Conservation (phyloP, 164 flowering plant species). For the Platanus orientalis region DNA sequence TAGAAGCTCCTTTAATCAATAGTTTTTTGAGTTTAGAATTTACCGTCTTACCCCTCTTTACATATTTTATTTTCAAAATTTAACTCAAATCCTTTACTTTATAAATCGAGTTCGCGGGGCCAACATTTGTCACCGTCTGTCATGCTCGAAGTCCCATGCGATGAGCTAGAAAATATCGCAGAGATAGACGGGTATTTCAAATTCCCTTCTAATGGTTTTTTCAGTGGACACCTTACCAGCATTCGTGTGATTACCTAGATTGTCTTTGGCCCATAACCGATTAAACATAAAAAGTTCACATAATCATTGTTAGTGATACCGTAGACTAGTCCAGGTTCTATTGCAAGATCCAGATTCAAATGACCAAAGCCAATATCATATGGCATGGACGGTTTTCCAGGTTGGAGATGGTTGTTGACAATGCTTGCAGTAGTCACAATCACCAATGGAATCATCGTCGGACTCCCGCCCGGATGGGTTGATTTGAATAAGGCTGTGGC, state of each 20-base stretch:
- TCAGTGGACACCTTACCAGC: slow-evolving; percentile 44
- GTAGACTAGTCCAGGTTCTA: too few species aligned
- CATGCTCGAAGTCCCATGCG: slow-evolving; percentile 34
- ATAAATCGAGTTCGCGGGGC: slow-evolving; percentile 53
- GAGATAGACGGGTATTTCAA: slow-evolving; percentile 78
- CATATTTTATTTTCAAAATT: too few species aligned
- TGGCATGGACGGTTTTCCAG: slow-evolving; percentile 47
- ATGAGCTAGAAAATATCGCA: slow-evolving; percentile 34
- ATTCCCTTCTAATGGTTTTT: slow-evolving; percentile 45
- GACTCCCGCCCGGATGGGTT: slow-evolving; percentile 75
- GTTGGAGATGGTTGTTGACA: slow-evolving; percentile 29
- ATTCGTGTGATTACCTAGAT: slow-evolving; percentile 61
- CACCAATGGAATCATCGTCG: slow-evolving; percentile 70
- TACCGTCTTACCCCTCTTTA: too few species aligned
- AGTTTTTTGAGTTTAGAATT: too few species aligned
- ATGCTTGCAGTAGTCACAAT: slow-evolving; percentile 63
- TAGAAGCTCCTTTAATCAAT: too few species aligned
- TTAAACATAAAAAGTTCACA: slow-evolving; percentile 53
- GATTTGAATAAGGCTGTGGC: slow-evolving; percentile 83
- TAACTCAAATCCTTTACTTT: too few species aligned
- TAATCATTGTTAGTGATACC: slow-evolving; percentile 53
- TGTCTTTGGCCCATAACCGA: slow-evolving; percentile 46
- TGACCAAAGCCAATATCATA: slow-evolving; percentile 72
- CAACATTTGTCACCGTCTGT: slow-evolving; percentile 67
- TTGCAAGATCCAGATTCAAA: slow-evolving; percentile 49